Evolutionary conservation across 345 rosid species (phyloP), one percentile per base, ranked within the genome.

Genomic region (Viola odorata): DNA sequence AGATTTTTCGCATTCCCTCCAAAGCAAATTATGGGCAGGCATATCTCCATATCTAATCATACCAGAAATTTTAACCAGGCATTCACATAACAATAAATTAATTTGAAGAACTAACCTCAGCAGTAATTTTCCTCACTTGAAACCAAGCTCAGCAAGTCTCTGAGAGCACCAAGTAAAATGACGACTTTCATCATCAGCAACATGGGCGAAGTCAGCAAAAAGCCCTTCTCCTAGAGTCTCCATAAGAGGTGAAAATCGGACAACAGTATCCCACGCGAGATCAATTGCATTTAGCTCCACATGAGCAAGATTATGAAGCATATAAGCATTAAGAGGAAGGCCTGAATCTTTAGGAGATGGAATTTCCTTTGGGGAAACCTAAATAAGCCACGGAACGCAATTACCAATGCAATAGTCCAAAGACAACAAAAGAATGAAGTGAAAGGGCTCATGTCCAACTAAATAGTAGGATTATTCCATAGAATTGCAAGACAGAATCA

Each of bases 261-360:
- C 91, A 47, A 92, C 94, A 37, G 91, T 92, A 66, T 89, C 96
- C 98, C 98, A 92, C 17, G 98, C 98, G 73, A 92, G 80, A 82
- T 92, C 98, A 63, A 89, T 85, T 0, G 98, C 98, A 68, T 92
- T 92, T 5, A 92, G 88, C 86, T 92, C 98, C 58, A 92, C 82
- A 64, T 92, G 98, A 53, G 97, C 96, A 16, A 92, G 90, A 63
- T 81, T 92, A 61, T 92, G 98, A 61, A 92, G 96, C 95, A 87
- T 77, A 57, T 82, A 83, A 41, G 96, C 98, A 75, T 89, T 89
- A n/a, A 85, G 88, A 57, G 97, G 98, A 68, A 92, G 70, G 6
- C 81, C 71, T 4, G 97, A 87, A 55, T 78, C 80, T 71, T 82
- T 85, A 12, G 96, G 90, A 45, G 78, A 66, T 0, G 91, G 97